A percentile compares a stretch with the other conserved stretches of the same genome.
Evolutionary conservation across 176 grass and related monocot genomes (phyloP).

Genomic region (Coix lacrymajobi): DNA sequence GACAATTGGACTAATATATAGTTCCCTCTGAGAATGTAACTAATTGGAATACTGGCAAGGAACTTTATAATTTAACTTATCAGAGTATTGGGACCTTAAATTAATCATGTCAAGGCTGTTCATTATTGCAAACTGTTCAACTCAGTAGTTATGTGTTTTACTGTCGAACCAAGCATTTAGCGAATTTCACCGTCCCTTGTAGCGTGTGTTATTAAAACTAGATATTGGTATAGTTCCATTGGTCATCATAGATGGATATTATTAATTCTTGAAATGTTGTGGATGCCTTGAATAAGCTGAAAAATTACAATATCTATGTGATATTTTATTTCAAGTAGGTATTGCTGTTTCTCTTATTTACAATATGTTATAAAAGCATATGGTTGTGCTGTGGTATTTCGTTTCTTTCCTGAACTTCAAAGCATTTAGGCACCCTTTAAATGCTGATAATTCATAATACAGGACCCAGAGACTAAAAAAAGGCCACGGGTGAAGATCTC

Average conservation of each 20-base stretch:
- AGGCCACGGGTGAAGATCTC: slow-evolving; percentile 90
- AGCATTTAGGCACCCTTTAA: not conserved
- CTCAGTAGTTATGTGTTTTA: not conserved
- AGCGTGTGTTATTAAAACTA: not conserved
- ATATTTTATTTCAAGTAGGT: slow-evolving; percentile 11
- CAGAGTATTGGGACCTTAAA: not conserved
- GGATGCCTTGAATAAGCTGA: not conserved
- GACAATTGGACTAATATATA: not conserved
- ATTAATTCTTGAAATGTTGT: not conserved
- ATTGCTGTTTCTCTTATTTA: slow-evolving; percentile 4
- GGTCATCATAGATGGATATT: not conserved
- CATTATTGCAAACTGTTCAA: not conserved
- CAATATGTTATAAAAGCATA: slow-evolving; percentile 7
- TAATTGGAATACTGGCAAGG: not conserved
- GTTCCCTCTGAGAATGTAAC: not conserved
- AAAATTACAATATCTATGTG: not conserved
- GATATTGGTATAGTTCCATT: not conserved
- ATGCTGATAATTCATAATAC: slow-evolving; percentile 19
- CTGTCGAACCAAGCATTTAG: not conserved
- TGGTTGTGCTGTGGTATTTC: not conserved
- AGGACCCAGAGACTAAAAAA: slow-evolving; percentile 93
- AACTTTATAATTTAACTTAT: slow-evolving; percentile 8
- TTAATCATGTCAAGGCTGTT: not conserved
- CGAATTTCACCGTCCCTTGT: not conserved
- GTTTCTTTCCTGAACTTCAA: slow-evolving; percentile 10